A percentile compares a stretch with the other conserved stretches of the same genome.
These are phyloP conservation scores for Leptodermis oblonga DNA, from an alignment of 257 asterid genomes.

Conservation along the genomic window DNA sequence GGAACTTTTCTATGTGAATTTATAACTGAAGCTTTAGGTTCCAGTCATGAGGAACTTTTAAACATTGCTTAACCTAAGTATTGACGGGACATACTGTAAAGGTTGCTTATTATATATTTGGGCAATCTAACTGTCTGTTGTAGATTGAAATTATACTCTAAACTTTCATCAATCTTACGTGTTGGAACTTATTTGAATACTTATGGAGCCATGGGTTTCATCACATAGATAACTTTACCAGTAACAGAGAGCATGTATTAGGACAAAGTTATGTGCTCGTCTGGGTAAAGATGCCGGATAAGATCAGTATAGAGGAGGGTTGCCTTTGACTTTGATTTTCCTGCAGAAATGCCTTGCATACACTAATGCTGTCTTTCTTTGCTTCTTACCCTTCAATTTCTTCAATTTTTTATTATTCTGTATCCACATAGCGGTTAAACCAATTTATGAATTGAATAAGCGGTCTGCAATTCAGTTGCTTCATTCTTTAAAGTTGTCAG, in stretches of 20 bases:
- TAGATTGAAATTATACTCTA: not conserved
- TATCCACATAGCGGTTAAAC: not conserved
- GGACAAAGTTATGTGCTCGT: not conserved
- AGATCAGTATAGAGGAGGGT: not conserved
- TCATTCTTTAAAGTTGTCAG: constrained; percentile 1
- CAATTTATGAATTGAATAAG: not conserved
- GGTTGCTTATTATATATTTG: not conserved
- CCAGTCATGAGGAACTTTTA: not conserved
- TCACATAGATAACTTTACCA: not conserved
- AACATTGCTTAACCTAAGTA: not conserved
- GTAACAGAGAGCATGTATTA: not conserved
- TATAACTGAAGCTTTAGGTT: not conserved
- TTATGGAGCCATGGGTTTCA: not conserved
- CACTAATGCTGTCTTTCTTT: not conserved
- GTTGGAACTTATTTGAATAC: not conserved
- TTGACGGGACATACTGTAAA: not conserved
- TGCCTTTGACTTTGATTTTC: not conserved
- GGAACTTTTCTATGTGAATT: not conserved
- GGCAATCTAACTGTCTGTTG: not conserved
- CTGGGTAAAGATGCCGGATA: not conserved
- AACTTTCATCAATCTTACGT: not conserved
- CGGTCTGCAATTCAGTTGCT: not conserved
- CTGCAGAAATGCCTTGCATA: not conserved
- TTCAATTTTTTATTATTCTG: not conserved
- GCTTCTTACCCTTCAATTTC: not conserved